phyloP scores from a whole-genome alignment of 768 basidiomycete genomes.

The Lactarius vividus region DNA sequence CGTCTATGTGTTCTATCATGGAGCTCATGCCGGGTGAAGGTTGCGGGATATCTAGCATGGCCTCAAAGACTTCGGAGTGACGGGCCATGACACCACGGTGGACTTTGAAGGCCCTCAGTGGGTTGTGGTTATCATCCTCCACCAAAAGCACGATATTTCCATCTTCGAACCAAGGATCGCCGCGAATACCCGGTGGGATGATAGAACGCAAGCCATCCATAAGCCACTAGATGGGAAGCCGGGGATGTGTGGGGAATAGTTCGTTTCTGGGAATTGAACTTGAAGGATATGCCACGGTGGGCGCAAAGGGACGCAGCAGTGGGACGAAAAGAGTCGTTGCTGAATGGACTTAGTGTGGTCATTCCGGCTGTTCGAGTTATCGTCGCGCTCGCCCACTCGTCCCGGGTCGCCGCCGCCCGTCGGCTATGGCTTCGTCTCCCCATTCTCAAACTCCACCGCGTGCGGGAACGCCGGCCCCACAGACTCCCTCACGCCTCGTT shows the following conservation, averaged over 20 bases:
- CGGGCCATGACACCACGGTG: slow-evolving; percentile 46
- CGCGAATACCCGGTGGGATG: slow-evolving; percentile 27
- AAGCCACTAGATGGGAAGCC: background rate
- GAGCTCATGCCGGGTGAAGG: slow-evolving; percentile 30
- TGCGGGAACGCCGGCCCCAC: slow-evolving; percentile 37
- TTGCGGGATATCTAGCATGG: slow-evolving; percentile 53
- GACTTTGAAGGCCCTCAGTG: slow-evolving; percentile 47
- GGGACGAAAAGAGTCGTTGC: background rate
- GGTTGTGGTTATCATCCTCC: slow-evolving; percentile 33
- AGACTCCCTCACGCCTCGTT: slow-evolving; percentile 52
- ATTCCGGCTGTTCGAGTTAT: background rate
- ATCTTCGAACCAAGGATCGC: slow-evolving; percentile 59
- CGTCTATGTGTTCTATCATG: slow-evolving; percentile 39
- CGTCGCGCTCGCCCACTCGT: background rate
- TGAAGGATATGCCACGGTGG: background rate
- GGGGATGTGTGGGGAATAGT: background rate
- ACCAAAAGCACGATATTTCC: slow-evolving; percentile 53
- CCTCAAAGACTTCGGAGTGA: slow-evolving; percentile 55
- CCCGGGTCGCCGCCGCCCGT: background rate
- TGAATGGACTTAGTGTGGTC: background rate
- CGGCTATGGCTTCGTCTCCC: slow-evolving; percentile 10
- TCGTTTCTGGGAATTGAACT: background rate
- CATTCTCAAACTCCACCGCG: slow-evolving; percentile 38
- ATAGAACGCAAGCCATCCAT: slow-evolving; percentile 14
- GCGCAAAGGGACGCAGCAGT: background rate